Percentiles rank a stretch among this genome's conserved stretches.
Conservation (phyloP, 331 rosid genomes). For the Rosa hybrid region DNA sequence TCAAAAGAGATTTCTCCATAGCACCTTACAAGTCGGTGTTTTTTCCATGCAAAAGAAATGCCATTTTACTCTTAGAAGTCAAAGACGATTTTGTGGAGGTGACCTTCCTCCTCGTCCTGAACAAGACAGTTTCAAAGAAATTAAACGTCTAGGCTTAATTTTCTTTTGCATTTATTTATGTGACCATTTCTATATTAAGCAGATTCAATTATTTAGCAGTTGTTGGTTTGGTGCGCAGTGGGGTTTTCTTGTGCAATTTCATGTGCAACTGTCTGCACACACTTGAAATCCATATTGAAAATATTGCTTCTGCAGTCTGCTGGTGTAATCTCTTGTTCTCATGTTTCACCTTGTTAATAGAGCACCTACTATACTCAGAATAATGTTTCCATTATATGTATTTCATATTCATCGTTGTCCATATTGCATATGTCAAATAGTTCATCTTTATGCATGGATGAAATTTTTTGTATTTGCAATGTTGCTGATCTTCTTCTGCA, state of each 20-base stretch:
- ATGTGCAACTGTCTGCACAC: background rate
- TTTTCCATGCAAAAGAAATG: background rate
- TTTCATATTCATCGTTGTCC: background rate
- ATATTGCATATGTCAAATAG: background rate
- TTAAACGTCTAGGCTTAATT: background rate
- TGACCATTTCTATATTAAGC: background rate
- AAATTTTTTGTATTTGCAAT: background rate
- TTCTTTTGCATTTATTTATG: background rate
- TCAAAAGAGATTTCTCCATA: background rate
- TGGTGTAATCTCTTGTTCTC: background rate
- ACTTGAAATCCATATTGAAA: too few species aligned
- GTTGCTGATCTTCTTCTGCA: background rate
- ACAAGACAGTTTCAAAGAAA: background rate
- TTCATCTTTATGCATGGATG: background rate
- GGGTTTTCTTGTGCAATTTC: background rate
- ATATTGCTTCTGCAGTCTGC: background rate
- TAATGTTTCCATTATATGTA: background rate
- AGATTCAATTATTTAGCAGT: background rate
- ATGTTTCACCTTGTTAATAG: background rate
- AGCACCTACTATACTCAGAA: background rate
- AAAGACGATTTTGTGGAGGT: background rate
- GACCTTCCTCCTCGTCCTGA: background rate
- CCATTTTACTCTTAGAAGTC: background rate
- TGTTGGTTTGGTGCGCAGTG: background rate
- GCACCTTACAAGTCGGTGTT: background rate